Base-by-base conservation (phyloP, 176 grass and related monocot species). In the Oryza punctata region DNA sequence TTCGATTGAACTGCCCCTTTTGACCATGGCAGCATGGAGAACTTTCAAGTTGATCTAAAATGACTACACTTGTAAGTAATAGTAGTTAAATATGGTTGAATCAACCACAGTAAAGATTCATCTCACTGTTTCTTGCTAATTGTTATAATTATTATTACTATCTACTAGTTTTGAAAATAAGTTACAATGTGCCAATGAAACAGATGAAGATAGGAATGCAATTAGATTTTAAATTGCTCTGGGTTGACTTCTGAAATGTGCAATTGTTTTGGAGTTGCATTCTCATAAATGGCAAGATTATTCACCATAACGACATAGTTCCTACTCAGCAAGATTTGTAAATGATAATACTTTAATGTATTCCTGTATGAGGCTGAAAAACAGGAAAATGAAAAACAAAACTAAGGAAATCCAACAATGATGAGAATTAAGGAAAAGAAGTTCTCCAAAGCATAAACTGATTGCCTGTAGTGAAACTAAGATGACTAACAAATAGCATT, bases 181-280 rank as follows among this genome's bases (percentile, higher is more conserved):
- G 50, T 59, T 70, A 70, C 18, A 78, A 70, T 71, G 27, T 23
- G 26, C 49, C 46, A 70, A 77, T 16, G 18, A 63, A 85, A 85
- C 59, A 46, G 61, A n/a, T 5, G 5, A 81, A 60, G 23, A 67
- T 71, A 81, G 57, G 9, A 61, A 61, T 24, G 70, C 61, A 26
- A 60, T 41, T 29, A 18, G 70, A 66, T 29, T 50, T 35, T 52
- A 33, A 27, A 71, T 47, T 70, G 14, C 38, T 49, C 4, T 49
- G 9, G 57, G 4, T 29, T 63, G 67, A 63, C 15, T 70, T 12
- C 28, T 46, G 37, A 63, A 45, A 71, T 54, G 63, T 70, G 69
- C 60, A 85, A 14, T 65, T 65, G 12, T 75, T 66, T 13, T 66
- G 26, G 13, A 19, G 6, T 65, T 65, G 7, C 57, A 65, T 10